phyloP scores from a whole-genome alignment of 225 moss, liverwort and hornwort species.

The Physcomitrellopsis africana region DNA sequence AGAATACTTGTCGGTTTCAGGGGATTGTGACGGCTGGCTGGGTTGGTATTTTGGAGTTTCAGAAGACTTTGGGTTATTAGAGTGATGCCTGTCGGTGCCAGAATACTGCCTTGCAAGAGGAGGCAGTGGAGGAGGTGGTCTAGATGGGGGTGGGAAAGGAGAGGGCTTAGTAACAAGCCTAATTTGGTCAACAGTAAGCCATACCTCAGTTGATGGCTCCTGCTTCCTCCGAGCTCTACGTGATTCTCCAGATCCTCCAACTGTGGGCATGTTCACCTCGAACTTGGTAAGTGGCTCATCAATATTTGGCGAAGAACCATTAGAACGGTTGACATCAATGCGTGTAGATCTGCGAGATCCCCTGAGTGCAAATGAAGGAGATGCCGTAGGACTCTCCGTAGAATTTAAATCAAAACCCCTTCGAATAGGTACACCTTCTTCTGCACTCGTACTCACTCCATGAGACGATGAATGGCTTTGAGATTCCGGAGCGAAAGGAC shows the following conservation, averaged over 20 bases:
- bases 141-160: conserved; percentile 50
- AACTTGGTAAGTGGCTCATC: conserved; percentile 25
- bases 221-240: conserved; percentile 9
- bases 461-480: conserved; percentile 11
- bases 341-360: not conserved
- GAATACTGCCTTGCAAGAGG: conserved; percentile 27
- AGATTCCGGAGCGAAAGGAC: conserved; percentile 37
- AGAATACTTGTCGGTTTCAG: too few species aligned
- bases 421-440: not conserved
- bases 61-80: not conserved
- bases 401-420: conserved; percentile 19
- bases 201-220: conserved; percentile 16
- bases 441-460: not conserved
- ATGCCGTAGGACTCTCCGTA: conserved; percentile 29
- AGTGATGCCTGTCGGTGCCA: conserved; percentile 18
- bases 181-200: conserved; percentile 63
- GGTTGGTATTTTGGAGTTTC: too few species aligned
- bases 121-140: conserved; percentile 53
- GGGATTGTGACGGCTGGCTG: too few species aligned
- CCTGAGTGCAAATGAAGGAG: conserved; percentile 11
- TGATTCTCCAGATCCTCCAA: conserved; percentile 21
- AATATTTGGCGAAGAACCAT: conserved; percentile 28
- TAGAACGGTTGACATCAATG: conserved; percentile 4
- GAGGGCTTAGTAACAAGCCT: conserved; percentile 65
- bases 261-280: conserved; percentile 27